These are phyloP conservation scores for Henckelia pumila DNA, from an alignment of 257 asterid species.

Conservation along the genomic window DNA sequence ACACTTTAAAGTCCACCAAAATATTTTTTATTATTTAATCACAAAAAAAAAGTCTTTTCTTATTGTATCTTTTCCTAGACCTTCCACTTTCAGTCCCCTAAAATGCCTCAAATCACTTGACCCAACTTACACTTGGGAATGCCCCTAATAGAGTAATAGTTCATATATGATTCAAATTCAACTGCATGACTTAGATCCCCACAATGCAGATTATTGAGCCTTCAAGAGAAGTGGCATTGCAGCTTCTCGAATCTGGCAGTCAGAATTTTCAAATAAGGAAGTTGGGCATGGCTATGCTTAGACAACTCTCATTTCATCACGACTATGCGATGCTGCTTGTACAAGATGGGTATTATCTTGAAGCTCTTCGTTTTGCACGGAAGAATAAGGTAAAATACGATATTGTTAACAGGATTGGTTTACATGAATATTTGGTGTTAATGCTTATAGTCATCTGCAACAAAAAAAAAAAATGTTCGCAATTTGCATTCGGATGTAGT, in stretches of 20 bases:
- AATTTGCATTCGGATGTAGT: too few relatives aligned
- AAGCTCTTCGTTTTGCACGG: constrained; percentile 88
- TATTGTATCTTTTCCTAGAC: too few relatives aligned
- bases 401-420: constrained; percentile 6
- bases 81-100: too few relatives aligned
- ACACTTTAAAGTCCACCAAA: too few relatives aligned
- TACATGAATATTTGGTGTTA: not conserved
- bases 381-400: constrained; percentile 60
- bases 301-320: constrained; percentile 73
- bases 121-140: too few relatives aligned
- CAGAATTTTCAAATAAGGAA: constrained; percentile 65
- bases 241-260: constrained; percentile 77
- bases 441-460: constrained; percentile 10
- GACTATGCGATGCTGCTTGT: constrained; percentile 78
- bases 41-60: too few relatives aligned
- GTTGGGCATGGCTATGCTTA: constrained; percentile 82
- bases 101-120: too few relatives aligned
- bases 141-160: too few relatives aligned
- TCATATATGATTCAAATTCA: constrained; percentile 5
- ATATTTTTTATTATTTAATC: too few relatives aligned
- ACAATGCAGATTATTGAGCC: constrained; percentile 83
- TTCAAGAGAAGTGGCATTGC: constrained; percentile 88
- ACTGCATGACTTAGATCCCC: constrained; percentile 20
- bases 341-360: constrained; percentile 88
- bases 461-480: too few relatives aligned